phyloP scores from a whole-genome alignment of 805 yeast species.

The Kuraishia hungarica region DNA sequence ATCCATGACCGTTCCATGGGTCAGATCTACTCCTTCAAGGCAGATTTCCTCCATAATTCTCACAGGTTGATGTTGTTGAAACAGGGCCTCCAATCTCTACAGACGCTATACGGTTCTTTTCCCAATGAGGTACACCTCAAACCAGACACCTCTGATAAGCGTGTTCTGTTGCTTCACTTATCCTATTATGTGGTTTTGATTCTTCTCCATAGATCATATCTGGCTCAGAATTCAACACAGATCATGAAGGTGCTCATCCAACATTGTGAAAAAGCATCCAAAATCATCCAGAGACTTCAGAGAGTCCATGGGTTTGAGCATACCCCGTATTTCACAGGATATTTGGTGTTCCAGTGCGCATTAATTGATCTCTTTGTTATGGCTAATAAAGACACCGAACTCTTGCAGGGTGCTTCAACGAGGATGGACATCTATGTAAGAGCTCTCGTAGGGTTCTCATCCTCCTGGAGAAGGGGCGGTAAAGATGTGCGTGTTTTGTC shows the following conservation, averaged over 20 bases:
- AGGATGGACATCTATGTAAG: slow-evolving; percentile 14
- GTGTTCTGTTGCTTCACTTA: slow-evolving; percentile 18
- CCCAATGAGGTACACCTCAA: slow-evolving; percentile 12
- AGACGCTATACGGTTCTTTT: slow-evolving; percentile 13
- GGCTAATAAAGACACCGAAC: slow-evolving; percentile 15
- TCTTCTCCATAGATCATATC: slow-evolving; percentile 21
- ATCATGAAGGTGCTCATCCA: slow-evolving; percentile 16
- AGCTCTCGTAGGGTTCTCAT: slow-evolving; percentile 17
- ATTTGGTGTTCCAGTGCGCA: slow-evolving; percentile 22
- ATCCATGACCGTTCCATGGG: slow-evolving; percentile 21
- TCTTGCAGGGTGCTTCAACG: slow-evolving; percentile 10
- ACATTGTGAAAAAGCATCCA: slow-evolving; percentile 16
- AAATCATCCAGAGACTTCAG: slow-evolving; percentile 11
- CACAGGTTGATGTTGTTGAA: slow-evolving; percentile 20
- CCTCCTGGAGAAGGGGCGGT: slow-evolving; percentile 20
- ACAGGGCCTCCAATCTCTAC: slow-evolving; percentile 19
- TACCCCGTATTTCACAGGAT: slow-evolving; percentile 23
- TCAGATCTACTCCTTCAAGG: slow-evolving; percentile 25
- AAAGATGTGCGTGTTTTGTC: slow-evolving; percentile 19
- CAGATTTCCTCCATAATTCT: slow-evolving; percentile 22
- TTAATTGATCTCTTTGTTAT: slow-evolving; percentile 23
- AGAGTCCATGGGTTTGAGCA: slow-evolving; percentile 9
- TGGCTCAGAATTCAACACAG: slow-evolving; percentile 19
- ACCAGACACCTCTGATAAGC: slow-evolving; percentile 10
- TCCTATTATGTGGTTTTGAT: slow-evolving; percentile 19